Percentiles rank a stretch among this genome's conserved stretches.
Conservation (phyloP, 345 rosid genomes). For the Linum tenue region DNA sequence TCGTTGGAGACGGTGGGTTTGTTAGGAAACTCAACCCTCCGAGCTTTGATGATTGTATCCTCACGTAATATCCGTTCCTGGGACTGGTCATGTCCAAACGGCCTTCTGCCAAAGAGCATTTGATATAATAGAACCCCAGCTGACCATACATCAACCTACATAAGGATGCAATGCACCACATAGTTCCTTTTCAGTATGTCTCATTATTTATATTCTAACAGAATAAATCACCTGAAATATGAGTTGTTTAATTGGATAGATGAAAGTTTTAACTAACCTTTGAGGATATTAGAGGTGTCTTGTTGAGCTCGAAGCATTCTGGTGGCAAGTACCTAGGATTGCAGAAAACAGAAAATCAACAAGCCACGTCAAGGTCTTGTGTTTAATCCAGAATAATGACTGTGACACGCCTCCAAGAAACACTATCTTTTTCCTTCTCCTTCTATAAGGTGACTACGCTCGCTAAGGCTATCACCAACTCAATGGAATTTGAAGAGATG, state of each 20-base stretch:
- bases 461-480: background rate
- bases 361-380: background rate
- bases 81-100: constrained; percentile 96
- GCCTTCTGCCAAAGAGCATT: constrained; percentile 89
- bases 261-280: constrained; percentile 43
- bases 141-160: constrained; percentile 99
- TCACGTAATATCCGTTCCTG: constrained; percentile 93
- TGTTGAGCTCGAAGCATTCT: constrained; percentile 94
- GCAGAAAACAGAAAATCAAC: constrained; percentile 11
- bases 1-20: constrained; percentile 85
- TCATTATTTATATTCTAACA: too few species aligned
- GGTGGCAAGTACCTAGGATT: constrained; percentile 89
- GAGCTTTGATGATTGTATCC: constrained; percentile 94
- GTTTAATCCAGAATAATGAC: background rate
- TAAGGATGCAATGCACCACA: background rate
- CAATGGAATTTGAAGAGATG: background rate
- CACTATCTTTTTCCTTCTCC: background rate
- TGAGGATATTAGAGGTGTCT: constrained; percentile 85
- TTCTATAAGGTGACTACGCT: background rate
- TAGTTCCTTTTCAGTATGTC: too few species aligned
- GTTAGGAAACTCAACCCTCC: constrained; percentile 88
- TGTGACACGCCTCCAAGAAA: background rate
- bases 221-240: background rate
- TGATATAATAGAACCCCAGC: constrained; percentile 90
- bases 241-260: background rate